Evolutionary conservation across 148 eudicot genomes (phyloP), one percentile per base, ranked within the genome.

Genomic region (Euryodendron excelsum): DNA sequence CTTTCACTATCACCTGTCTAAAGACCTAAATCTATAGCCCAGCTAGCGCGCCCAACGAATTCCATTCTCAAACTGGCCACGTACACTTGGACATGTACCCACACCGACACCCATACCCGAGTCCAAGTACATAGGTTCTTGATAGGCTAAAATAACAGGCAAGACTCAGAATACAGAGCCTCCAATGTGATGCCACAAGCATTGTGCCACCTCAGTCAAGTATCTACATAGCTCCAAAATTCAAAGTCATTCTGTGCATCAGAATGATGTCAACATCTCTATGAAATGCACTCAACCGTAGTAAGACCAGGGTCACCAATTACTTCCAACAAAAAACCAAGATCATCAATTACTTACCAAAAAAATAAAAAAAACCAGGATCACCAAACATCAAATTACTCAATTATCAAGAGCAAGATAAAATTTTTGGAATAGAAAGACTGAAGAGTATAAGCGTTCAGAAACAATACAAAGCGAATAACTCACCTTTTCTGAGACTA

Each of bases 401-500:
- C 23, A 47, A 45, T 47, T 7, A 5, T 14, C 34, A 45, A 69
- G 3, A 45, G 28, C 25, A 78, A 2, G 50, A 55, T 4, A 41
- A 37, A 77, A 56, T 18, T 0, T 18, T 34, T 34, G 4, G 14
- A 50, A 77, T 53, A 37, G 27, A 28, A 5, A 33, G 6, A 6
- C 64, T 2, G 56, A 37, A 37, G 15, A 15, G 8, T 6, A 25
- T 1, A 53, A n/a, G 31, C n/a, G 13, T 17, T 3, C 18, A 62
- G 33, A 25, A 68, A 67, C 56, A 30, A 67, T 28, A 23, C n/a
- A 59, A 45, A 48, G 47, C 10, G 50, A 36, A 48, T 18, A 62
- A 66, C 82, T 79, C 58, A 89, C 92, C 90, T 85, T 87, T 63
- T 63, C 72, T 0, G 74, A 23, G 67, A 78, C 77, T 77, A 74